Base-by-base conservation (phyloP, 768 basidiomycete species). In the Pisolithus tinctorius region DNA sequence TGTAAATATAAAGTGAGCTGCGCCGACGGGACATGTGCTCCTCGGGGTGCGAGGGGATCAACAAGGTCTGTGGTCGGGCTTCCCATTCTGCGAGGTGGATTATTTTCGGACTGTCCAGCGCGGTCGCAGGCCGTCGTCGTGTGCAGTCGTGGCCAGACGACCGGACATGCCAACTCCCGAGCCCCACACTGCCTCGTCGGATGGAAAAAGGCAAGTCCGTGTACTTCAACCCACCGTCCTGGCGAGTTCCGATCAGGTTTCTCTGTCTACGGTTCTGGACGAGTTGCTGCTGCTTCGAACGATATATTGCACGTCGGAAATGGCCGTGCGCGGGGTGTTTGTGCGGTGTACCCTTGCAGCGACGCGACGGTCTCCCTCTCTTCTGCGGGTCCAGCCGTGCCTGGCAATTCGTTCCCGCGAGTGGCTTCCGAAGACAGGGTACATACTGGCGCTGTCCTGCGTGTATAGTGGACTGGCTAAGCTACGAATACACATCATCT, bases 11-110 rank as follows among this genome's bases (percentile, higher is more conserved):
- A 6, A 36, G n/a, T 46, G 10, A 26, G 42, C 42, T 34, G 13
- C 34, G 34, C 34, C 11, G 42, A 43, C 42, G 42, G 25, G 13
- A 11, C 7, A 52, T 50, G 25, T 17, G 47, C 41, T 31, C 13
- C 30, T 54, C 25, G 48, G 42, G 26, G 53, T 59, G 63, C 63
- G 63, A 65, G 63, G 63, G 63, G 60, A 50, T 44, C 34, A 45
- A 42, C 57, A 47, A 49, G 56, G 29, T 39, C 14, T 36, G 20
- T 44, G 10, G 10, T 14, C 38, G 45, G 29, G 7, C 16, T 44
- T 42, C 17, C 13, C 6, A 16, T 41, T 53, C 31, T 11, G 34
- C 5, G 41, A 44, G 48, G 29, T 23, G 34, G 31, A 23, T 29
- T 41, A 45, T 44, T 41, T 39, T 43, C 54, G 40, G 42, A 53